Evolutionary conservation across 139 green algal genomes (phyloP).

Genomic region (Asterochloris sp.): DNA sequence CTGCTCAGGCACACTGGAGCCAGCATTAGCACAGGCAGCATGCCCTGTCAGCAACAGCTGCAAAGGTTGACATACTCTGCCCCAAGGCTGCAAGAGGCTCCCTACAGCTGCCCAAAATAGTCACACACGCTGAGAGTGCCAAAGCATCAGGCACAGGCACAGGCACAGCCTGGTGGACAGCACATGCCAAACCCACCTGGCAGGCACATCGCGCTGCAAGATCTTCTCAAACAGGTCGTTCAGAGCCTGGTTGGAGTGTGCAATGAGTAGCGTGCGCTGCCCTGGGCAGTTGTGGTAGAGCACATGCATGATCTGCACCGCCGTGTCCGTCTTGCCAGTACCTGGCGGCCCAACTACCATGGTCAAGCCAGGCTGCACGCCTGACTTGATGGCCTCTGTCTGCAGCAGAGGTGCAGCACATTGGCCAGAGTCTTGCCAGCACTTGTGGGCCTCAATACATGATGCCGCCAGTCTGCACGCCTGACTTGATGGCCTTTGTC

Average conservation of each 20-base stretch:
- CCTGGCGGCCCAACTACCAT: slow-evolving; percentile 96
- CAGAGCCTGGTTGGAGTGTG: slow-evolving; percentile 96
- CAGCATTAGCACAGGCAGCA: too few relatives aligned
- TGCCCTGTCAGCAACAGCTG: too few relatives aligned
- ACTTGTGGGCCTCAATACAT: too few relatives aligned
- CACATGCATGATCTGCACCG: slow-evolving; percentile 89
- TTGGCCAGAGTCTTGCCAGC: background rate
- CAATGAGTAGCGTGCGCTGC: slow-evolving; percentile 94
- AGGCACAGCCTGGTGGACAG: too few relatives aligned
- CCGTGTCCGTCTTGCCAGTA: slow-evolving; percentile 97
- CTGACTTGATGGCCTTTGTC: slow-evolving; percentile 53
- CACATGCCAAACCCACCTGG: slow-evolving; percentile 75
- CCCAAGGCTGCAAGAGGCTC: too few relatives aligned
- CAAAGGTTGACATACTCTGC: too few relatives aligned
- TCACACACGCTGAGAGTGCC: too few relatives aligned
- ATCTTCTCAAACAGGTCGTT: slow-evolving; percentile 94
- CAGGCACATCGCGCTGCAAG: slow-evolving; percentile 73
- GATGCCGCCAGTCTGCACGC: slow-evolving; percentile 85
- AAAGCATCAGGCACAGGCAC: too few relatives aligned
- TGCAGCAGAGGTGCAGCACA: background rate
- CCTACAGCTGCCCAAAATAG: too few relatives aligned
- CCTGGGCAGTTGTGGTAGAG: slow-evolving; percentile 93
- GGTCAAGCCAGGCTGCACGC: slow-evolving; percentile 88
- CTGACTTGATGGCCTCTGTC: slow-evolving; percentile 71
- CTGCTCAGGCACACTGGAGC: too few relatives aligned